Evolutionary conservation across 2,329 filamentous ascomycete species (phyloP).

Genomic region (Lecanosticta acicola): DNA sequence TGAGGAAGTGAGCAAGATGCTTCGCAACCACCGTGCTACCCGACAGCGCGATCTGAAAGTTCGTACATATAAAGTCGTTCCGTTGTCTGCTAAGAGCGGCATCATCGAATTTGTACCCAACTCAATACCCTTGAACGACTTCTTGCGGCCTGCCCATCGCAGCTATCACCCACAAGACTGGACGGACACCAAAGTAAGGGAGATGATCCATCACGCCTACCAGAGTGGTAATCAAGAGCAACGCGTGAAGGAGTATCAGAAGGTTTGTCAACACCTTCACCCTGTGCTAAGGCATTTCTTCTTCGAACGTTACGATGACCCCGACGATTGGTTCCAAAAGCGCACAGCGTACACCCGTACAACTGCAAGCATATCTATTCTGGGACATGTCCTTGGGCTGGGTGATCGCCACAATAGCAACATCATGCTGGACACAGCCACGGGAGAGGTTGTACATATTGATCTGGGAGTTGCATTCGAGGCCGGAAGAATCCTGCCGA

Average conservation of each 20-base stretch:
- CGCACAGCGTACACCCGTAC: conserved; percentile 87
- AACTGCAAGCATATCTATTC: conserved; percentile 89
- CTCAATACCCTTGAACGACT: conserved; percentile 87
- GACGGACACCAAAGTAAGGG: conserved; percentile 69
- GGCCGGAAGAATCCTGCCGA: conserved; percentile 86
- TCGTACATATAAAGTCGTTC: conserved; percentile 93
- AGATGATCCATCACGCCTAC: conserved; percentile 70
- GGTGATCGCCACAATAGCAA: conserved; percentile 96
- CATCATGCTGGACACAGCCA: conserved; percentile 83
- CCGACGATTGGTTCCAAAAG: conserved; percentile 91
- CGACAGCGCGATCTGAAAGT: conserved; percentile 85
- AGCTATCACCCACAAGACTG: conserved; percentile 79
- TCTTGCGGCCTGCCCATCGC: conserved; percentile 83
- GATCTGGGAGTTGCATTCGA: conserved; percentile 97
- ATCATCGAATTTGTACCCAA: conserved; percentile 96
- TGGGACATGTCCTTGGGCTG: conserved; percentile 81
- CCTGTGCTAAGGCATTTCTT: conserved; percentile 97
- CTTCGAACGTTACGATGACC: conserved; percentile 86
- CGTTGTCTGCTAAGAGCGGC: conserved; percentile 75
- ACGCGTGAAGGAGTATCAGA: conserved; percentile 69
- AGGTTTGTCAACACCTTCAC: conserved; percentile 74
- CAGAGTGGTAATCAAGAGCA: conserved; percentile 54
- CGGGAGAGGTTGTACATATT: conserved; percentile 92
- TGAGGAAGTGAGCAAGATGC: conserved; percentile 82
- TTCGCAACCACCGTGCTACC: conserved; percentile 79